Percentiles rank a stretch among this genome's conserved stretches.
These are phyloP conservation scores for Mortierella sp. DNA, from an alignment of 371 early-diverging fungal genomes.

Conservation along the genomic window DNA sequence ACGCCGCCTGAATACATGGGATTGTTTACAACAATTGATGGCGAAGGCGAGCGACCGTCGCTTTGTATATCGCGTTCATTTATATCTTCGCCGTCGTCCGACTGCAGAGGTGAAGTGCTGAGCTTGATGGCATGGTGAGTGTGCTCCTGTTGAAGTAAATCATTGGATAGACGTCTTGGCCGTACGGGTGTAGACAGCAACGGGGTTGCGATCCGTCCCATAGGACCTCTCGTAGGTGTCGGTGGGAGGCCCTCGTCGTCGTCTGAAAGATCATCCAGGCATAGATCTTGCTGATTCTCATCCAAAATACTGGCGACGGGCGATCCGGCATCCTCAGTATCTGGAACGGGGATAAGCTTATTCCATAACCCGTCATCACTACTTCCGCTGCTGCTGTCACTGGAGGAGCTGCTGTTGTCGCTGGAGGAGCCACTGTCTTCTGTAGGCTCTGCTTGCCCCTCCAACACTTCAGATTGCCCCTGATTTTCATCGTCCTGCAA, in stretches of 20 bases:
- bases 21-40: not conserved
- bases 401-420: not conserved
- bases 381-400: not conserved
- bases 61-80: not conserved
- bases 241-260: constrained; percentile 14
- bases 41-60: not conserved
- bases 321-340: not conserved
- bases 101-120: not conserved
- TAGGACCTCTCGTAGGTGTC: constrained; percentile 13
- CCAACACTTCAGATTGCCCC: too few species aligned
- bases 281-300: not conserved
- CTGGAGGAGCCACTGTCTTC: too few species aligned
- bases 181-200: not conserved
- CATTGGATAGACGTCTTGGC: not conserved
- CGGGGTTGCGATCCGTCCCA: not conserved
- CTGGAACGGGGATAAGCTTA: not conserved
- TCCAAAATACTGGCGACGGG: not conserved
- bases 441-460: too few species aligned
- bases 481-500: too few species aligned
- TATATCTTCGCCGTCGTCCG: not conserved
- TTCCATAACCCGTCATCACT: constrained; percentile 24
- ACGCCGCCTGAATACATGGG: not conserved
- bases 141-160: not conserved
- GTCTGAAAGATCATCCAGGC: constrained; percentile 8
- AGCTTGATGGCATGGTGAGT: not conserved